These are phyloP conservation scores for Polytrichum formosum DNA, from an alignment of 225 moss, liverwort and hornwort species.

Conservation along the genomic window DNA sequence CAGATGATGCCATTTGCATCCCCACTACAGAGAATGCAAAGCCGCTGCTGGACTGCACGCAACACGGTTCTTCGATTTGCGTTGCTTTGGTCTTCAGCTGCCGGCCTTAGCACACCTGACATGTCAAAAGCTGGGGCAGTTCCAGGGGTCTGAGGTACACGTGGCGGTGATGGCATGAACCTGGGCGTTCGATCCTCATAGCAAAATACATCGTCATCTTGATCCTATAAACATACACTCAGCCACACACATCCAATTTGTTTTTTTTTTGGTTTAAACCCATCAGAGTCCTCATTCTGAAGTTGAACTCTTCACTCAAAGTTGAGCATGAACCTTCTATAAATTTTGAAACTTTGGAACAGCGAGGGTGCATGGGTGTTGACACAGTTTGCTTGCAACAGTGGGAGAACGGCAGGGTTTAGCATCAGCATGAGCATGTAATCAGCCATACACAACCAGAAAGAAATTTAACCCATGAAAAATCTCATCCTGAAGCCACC, in stretches of 20 bases:
- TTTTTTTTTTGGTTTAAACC: too few species aligned
- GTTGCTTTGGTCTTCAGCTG: conserved; percentile 68
- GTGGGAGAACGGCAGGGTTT: too few species aligned
- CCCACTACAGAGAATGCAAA: conserved; percentile 92
- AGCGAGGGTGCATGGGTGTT: too few species aligned
- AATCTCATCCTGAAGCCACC: too few species aligned
- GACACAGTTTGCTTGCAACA: too few species aligned
- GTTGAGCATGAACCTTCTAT: too few species aligned
- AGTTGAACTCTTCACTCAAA: too few species aligned
- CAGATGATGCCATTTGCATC: conserved; percentile 87
- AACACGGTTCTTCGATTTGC: conserved; percentile 74
- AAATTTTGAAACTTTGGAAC: too few species aligned
- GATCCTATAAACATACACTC: conserved; percentile 45
- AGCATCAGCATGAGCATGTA: too few species aligned
- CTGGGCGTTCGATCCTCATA: conserved; percentile 91
- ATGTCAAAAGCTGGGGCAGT: conserved; percentile 88
- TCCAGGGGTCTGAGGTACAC: conserved; percentile 79
- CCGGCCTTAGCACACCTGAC: conserved; percentile 80
- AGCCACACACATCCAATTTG: conserved; percentile 2
- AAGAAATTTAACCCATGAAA: too few species aligned
- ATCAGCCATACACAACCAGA: too few species aligned
- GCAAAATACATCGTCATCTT: conserved; percentile 71
- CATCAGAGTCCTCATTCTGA: too few species aligned
- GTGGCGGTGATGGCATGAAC: conserved; percentile 87
- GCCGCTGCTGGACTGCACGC: conserved; percentile 74